Evolutionary conservation across 306 rosid species (phyloP).

Genomic region (Fragaria nilgerrensis): DNA sequence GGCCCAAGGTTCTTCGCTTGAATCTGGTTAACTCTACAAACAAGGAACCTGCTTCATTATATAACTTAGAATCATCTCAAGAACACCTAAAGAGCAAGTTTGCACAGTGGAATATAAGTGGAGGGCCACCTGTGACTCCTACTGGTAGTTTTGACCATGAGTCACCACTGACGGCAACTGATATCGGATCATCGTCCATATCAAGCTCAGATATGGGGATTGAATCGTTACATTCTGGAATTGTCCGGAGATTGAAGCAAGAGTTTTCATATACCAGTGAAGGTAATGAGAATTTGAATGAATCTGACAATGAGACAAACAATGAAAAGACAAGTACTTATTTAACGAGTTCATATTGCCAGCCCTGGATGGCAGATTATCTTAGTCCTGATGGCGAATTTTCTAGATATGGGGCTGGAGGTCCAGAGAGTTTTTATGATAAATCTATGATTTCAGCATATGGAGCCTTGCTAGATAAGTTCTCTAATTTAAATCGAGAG

Average conservation of each 20-base stretch:
- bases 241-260: conserved; percentile 44
- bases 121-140: conserved; percentile 77
- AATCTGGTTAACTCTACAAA: conserved; percentile 54
- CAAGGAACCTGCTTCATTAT: conserved; percentile 33
- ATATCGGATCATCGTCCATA: conserved; percentile 79
- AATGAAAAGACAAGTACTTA: conserved; percentile 58
- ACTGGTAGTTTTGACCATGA: conserved; percentile 70
- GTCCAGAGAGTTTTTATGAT: conserved; percentile 34
- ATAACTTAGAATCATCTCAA: conserved; percentile 35
- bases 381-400: conserved; percentile 44
- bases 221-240: conserved; percentile 52
- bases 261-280: conserved; percentile 38
- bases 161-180: conserved; percentile 77
- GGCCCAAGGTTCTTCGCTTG: conserved; percentile 74
- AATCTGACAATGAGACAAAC: conserved; percentile 58
- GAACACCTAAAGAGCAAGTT: conserved; percentile 38
- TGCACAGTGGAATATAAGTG: conserved; percentile 36
- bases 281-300: conserved; percentile 43
- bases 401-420: conserved; percentile 38
- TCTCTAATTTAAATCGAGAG: conserved; percentile 51
- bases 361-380: conserved; percentile 65
- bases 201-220: conserved; percentile 84
- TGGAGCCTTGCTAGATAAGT: conserved; percentile 56
- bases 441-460: conserved; percentile 45
- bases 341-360: conserved; percentile 55